These are phyloP conservation scores for Aureobasidium sp. DNA, from an alignment of 2,329 filamentous ascomycete species.

Conservation along the genomic window DNA sequence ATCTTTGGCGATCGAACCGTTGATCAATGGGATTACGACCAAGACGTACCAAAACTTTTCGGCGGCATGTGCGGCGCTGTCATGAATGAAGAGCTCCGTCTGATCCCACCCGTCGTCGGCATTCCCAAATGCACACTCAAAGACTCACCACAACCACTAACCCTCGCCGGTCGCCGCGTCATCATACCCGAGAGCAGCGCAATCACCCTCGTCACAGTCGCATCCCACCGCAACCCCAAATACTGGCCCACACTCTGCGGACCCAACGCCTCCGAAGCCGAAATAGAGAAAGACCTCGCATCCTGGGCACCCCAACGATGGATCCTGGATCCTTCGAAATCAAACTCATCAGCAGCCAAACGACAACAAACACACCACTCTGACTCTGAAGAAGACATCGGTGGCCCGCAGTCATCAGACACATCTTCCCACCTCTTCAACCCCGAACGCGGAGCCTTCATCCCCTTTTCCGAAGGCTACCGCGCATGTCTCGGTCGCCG, in stretches of 20 bases:
- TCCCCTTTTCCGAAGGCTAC: slow-evolving; percentile 49
- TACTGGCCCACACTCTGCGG: slow-evolving; percentile 51
- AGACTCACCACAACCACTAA: slow-evolving; percentile 45
- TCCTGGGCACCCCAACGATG: slow-evolving; percentile 67
- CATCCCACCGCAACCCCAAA: slow-evolving; percentile 58
- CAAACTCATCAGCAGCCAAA: slow-evolving; percentile 23
- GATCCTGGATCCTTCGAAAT: slow-evolving; percentile 38
- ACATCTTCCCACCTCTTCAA: slow-evolving; percentile 54
- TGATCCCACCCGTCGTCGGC: slow-evolving; percentile 60
- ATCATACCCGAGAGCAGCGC: slow-evolving; percentile 48
- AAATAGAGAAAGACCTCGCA: slow-evolving; percentile 47
- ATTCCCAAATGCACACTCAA: slow-evolving; percentile 57
- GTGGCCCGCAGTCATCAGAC: slow-evolving; percentile 48
- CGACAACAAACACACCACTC: slow-evolving; percentile 27
- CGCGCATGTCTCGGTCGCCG: slow-evolving; percentile 46
- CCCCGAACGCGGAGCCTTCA: slow-evolving; percentile 43
- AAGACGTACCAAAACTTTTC: slow-evolving; percentile 55
- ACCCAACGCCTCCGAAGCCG: slow-evolving; percentile 18
- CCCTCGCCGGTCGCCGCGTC: slow-evolving; percentile 48
- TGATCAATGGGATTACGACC: slow-evolving; percentile 61
- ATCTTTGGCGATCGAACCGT: slow-evolving; percentile 53
- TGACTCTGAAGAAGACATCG: slow-evolving; percentile 44
- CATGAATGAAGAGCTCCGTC: slow-evolving; percentile 67
- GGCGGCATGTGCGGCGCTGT: slow-evolving; percentile 63
- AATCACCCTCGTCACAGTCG: slow-evolving; percentile 49